A percentile compares a stretch with the other conserved stretches of the same genome.
phyloP scores from a whole-genome alignment of 140 eudicot genomes.

The Stevia rebaudiana region DNA sequence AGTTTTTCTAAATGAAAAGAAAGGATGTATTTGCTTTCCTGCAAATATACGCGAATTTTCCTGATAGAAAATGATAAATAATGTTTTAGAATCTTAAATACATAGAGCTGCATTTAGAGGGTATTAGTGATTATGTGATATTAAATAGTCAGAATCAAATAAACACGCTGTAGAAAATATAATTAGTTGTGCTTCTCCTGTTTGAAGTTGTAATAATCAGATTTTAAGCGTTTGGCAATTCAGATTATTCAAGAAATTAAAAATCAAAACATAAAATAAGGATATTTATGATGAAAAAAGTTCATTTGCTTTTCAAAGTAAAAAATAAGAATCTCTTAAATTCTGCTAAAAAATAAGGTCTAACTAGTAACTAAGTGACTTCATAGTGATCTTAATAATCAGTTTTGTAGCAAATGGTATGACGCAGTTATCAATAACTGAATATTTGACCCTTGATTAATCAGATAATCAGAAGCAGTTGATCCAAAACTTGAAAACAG shows the following conservation, averaged over 20 bases:
- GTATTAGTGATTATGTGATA: background rate
- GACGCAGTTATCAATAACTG: background rate
- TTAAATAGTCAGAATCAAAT: background rate
- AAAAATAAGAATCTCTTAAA: background rate
- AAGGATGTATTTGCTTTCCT: constrained; percentile 87
- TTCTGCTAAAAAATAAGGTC: background rate
- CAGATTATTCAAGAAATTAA: background rate
- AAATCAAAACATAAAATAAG: background rate
- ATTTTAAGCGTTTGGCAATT: background rate
- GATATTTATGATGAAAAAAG: background rate
- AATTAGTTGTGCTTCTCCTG: background rate
- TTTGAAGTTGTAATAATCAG: background rate
- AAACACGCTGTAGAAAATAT: background rate
- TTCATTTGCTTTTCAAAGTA: background rate
- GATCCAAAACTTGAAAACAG: background rate
- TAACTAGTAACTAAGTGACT: background rate
- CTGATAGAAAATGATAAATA: constrained; percentile 36
- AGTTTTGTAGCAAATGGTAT: background rate
- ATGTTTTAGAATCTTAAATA: constrained; percentile 6
- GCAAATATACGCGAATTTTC: constrained; percentile 82
- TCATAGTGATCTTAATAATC: background rate
- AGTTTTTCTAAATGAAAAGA: constrained; percentile 58
- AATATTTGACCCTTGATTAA: background rate
- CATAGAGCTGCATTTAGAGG: background rate
- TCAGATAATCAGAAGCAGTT: constrained; percentile 3